phyloP scores from a whole-genome alignment of 306 rosid species.

The Quercus mongolica region DNA sequence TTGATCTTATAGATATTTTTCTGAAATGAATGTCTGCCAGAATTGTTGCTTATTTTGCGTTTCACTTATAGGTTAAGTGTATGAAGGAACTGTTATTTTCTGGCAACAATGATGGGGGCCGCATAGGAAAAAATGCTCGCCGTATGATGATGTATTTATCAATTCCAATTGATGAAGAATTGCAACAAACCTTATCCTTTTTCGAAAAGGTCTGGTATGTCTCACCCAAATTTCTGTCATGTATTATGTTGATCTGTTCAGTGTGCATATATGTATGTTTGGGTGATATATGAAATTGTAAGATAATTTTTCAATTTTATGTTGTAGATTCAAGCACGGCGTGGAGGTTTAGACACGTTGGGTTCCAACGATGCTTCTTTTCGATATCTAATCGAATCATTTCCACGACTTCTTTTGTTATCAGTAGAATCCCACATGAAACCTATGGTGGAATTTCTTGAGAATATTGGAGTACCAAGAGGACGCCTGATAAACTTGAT shows the following conservation, averaged over 20 bases:
- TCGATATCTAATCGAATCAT: slow-evolving; percentile 57
- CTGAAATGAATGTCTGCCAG: not conserved
- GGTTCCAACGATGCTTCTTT: slow-evolving; percentile 49
- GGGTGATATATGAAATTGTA: not conserved
- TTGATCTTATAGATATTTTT: not conserved
- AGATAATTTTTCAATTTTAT: slow-evolving; percentile 13
- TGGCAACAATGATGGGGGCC: slow-evolving; percentile 29
- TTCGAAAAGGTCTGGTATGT: slow-evolving; percentile 63
- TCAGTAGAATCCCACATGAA: slow-evolving; percentile 49
- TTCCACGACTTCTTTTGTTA: slow-evolving; percentile 64
- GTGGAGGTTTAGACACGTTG: slow-evolving; percentile 67
- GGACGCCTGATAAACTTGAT: slow-evolving; percentile 39
- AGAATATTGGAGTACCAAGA: slow-evolving; percentile 49
- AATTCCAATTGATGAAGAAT: slow-evolving; percentile 70
- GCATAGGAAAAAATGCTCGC: slow-evolving; percentile 50
- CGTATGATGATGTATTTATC: slow-evolving; percentile 68
- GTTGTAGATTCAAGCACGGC: slow-evolving; percentile 70
- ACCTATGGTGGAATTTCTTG: slow-evolving; percentile 51
- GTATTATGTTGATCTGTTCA: not conserved
- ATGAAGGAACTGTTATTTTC: slow-evolving; percentile 71
- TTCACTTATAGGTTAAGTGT: slow-evolving; percentile 54
- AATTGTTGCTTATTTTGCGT: slow-evolving; percentile 33
- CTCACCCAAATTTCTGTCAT: not conserved
- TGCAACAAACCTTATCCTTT: slow-evolving; percentile 74
- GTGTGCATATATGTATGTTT: not conserved